Conservation (phyloP, 2,329 filamentous ascomycete species). For the Periconia sp. region DNA sequence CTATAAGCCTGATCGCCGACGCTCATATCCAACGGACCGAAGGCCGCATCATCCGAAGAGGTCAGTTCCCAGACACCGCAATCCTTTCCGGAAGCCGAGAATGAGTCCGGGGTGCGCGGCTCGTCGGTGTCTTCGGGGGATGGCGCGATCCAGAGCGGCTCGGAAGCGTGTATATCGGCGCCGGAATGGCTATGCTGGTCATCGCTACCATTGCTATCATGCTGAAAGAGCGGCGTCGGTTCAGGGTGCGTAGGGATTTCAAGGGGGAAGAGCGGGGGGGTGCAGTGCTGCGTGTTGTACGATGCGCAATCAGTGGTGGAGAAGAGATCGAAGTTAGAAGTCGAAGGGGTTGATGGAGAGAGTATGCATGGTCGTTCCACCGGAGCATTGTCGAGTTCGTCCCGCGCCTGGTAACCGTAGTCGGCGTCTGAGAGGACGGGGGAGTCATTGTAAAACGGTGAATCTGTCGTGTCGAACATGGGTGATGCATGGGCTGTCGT, state of each 20-base stretch:
- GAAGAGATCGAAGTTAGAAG: constrained; percentile 11
- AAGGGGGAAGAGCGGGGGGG: neutral
- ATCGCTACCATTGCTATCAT: constrained; percentile 10
- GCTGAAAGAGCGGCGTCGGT: constrained; percentile 10
- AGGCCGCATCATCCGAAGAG: constrained; percentile 8
- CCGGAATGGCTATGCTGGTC: constrained; percentile 4
- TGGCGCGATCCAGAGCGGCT: constrained; percentile 22
- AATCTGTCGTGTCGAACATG: constrained; percentile 4
- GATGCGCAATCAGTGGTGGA: neutral
- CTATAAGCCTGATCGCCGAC: neutral
- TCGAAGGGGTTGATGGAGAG: neutral
- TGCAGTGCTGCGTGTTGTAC: constrained; percentile 3
- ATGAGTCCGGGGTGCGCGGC: constrained; percentile 22
- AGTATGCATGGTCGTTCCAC: too few species aligned
- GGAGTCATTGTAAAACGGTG: constrained; percentile 14
- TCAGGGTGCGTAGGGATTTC: neutral
- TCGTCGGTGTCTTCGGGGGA: constrained; percentile 23
- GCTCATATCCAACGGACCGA: neutral
- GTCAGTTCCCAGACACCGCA: too few species aligned
- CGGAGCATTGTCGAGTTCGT: neutral
- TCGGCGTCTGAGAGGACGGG: constrained; percentile 19
- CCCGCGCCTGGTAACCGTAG: constrained; percentile 13
- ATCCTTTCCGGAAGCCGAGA: constrained; percentile 6
- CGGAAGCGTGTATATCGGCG: constrained; percentile 15
- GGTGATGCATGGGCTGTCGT: neutral